A percentile compares a stretch with the other conserved stretches of the same genome.
These are phyloP conservation scores for Candida caryicola DNA, from an alignment of 805 yeast species.

Conservation along the genomic window DNA sequence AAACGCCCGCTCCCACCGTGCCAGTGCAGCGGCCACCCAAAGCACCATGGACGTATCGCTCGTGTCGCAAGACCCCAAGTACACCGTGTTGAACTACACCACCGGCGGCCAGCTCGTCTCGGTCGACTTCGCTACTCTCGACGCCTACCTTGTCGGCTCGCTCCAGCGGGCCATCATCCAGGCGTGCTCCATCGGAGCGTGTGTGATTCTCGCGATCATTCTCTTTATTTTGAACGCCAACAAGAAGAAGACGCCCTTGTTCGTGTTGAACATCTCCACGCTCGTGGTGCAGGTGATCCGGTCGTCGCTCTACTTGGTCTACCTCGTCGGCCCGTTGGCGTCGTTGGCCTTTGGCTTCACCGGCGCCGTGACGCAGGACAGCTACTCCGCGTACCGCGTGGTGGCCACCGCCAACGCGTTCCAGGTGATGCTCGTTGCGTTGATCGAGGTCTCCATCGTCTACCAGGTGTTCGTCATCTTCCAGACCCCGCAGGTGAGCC, in stretches of 20 bases:
- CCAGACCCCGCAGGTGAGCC: slow-evolving; percentile 50
- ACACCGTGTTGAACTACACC: slow-evolving; percentile 4
- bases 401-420: slow-evolving; percentile 63
- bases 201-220: slow-evolving; percentile 7
- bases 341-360: slow-evolving; percentile 44
- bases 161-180: slow-evolving; percentile 6
- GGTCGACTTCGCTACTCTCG: slow-evolving; percentile 6
- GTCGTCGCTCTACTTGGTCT: slow-evolving; percentile 56
- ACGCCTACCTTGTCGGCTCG: slow-evolving; percentile 4
- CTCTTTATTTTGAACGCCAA: slow-evolving; percentile 20
- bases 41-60: background rate
- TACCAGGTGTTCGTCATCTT: slow-evolving; percentile 74
- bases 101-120: slow-evolving; percentile 1
- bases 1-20: too few species aligned
- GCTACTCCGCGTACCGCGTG: slow-evolving; percentile 38
- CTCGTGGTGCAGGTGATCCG: slow-evolving; percentile 57
- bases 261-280: slow-evolving; percentile 65
- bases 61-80: background rate
- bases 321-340: slow-evolving; percentile 51
- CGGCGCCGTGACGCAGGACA: slow-evolving; percentile 23
- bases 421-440: slow-evolving; percentile 55
- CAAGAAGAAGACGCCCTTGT: slow-evolving; percentile 63
- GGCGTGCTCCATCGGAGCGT: slow-evolving; percentile 11
- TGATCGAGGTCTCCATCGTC: slow-evolving; percentile 63
- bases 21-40: too few species aligned